These are phyloP conservation scores for Cladosporium sp. DNA, from an alignment of 2,329 filamentous ascomycete genomes.

Conservation along the genomic window DNA sequence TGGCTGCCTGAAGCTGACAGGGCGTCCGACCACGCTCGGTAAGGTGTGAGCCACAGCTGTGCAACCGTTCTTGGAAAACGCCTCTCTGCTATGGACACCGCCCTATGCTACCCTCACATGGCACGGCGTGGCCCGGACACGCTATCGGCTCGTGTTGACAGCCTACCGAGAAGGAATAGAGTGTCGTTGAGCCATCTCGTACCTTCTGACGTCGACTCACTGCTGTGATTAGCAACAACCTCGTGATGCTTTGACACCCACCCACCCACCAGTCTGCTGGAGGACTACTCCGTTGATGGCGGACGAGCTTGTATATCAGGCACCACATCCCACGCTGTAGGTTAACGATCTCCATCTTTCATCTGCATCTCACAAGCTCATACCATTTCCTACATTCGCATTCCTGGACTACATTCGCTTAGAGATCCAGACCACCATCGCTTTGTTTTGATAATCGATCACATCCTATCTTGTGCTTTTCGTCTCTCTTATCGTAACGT, in stretches of 20 bases:
- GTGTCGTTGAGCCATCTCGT: conserved; percentile 15
- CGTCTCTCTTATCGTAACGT: neutral
- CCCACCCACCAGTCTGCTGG: conserved; percentile 3
- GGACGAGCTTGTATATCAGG: conserved; percentile 14
- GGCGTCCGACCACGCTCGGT: neutral
- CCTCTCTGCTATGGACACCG: conserved; percentile 6
- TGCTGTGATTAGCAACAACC: conserved; percentile 19
- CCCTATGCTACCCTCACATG: conserved; percentile 16
- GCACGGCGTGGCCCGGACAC: conserved; percentile 13
- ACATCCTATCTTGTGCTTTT: neutral
- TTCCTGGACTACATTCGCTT: conserved; percentile 18
- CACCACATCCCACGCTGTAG: conserved; percentile 10
- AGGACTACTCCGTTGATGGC: neutral
- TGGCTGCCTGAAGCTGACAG: conserved; percentile 15
- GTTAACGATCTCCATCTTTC: neutral
- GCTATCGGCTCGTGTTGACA: conserved; percentile 19
- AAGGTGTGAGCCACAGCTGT: conserved; percentile 16
- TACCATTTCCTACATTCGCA: conserved; percentile 11
- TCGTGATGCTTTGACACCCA: conserved; percentile 20
- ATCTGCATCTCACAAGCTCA: conserved; percentile 14
- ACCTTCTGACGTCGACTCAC: conserved; percentile 5
- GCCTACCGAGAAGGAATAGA: conserved; percentile 5
- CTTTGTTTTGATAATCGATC: neutral
- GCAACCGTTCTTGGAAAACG: neutral
- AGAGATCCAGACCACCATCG: conserved; percentile 15